Evolutionary conservation across 768 basidiomycete genomes (phyloP), one percentile per base, ranked within the genome.

Genomic region (Trichaptum fuscoviolaceum): DNA sequence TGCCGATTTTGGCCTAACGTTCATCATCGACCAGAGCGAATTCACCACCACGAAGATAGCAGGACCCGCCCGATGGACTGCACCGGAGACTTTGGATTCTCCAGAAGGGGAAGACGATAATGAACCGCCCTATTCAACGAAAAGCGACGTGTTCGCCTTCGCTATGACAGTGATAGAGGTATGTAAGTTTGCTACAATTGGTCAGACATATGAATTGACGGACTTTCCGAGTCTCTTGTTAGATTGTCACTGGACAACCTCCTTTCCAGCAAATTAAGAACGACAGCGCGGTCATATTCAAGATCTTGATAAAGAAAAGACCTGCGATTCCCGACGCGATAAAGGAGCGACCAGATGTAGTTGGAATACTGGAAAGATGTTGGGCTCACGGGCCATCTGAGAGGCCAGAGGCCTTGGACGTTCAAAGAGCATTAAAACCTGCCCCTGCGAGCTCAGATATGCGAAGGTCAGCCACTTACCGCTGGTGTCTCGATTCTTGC

Each of bases 121-220:
- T 0, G n/a, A 58, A 12, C 30, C 65, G 1, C 34, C 66, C n/a
- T 71, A 65, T 58, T 68, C 70, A 18, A 66, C 25, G 12, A 42
- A 65, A 4, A 73, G 68, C 30, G 75, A 76, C 59, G 60, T 77
- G 1, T 77, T 72, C 64, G 71, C 76, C 0, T 73, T 71, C 36
- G 76, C 67, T 1, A 76, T 75, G 72, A 73, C 73, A 5, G 64
- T 72, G 12, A 63, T 76, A n/a, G 76, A 77, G 67, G 76, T 76
- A 58, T 34, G 66, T 57, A 27, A 60, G 10, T 30, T 42, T 23
- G 10, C 17, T 24, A 23, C 18, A n/a, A 20, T 23, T 57, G 25
- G 7, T 18, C 3, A 7, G 15, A 57, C 7, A 30, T 3, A 30
- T 30, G 30, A 8, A 27, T 57, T 12, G 24, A 26, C 20, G 6